Base-by-base conservation (phyloP, 2,329 filamentous ascomycete species). In the Colletotrichum tofieldiae region DNA sequence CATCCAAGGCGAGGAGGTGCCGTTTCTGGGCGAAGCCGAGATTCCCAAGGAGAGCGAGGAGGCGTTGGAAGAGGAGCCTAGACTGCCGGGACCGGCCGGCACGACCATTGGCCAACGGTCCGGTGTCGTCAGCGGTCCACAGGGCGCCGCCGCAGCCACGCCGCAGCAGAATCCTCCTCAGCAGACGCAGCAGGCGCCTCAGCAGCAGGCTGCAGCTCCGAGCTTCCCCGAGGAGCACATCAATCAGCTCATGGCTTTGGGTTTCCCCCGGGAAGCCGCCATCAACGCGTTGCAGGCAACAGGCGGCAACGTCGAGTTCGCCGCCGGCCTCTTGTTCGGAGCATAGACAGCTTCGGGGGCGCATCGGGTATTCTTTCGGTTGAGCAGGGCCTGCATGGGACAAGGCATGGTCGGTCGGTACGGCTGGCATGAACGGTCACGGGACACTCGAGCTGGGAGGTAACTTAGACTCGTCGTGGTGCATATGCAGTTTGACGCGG, bases 1-100 rank as follows among this genome's bases (percentile, higher is more conserved):
- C 74, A 98, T 99, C 76, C 93, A 96, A 78, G 94, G 93, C 67
- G 92, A 95, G 75, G 93, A 96, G 76, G 93, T 99, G 7, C 90
- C 93, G 0, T 99, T 99, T 82, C 86, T 99, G 16, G 93, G 94
- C 58, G 96, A 98, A 83, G 93, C 93, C 3, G 96, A 99, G 75
- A 97, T 98, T 64, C 96, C 96, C n/a, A 97, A 93, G 81, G 90
- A 92, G 58, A 87, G 91, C 54, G 93, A 95, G 76, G 92, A 93
- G 73, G 90, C 90, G 3, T 87, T 92, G 72, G 88, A 92, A 64
- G 89, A 93, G 68, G 96, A 98, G 82, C 95, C 95, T 5, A 94
- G 93, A 18, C 90, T 98, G 60, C 89, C 91, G 55, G 96, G 96
- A 0, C 94, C 95, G 0, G 93, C 93, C 49, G 96, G 95, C n/a